Conservation (phyloP, 176 grass and related monocot species). For the Musa beccarii region DNA sequence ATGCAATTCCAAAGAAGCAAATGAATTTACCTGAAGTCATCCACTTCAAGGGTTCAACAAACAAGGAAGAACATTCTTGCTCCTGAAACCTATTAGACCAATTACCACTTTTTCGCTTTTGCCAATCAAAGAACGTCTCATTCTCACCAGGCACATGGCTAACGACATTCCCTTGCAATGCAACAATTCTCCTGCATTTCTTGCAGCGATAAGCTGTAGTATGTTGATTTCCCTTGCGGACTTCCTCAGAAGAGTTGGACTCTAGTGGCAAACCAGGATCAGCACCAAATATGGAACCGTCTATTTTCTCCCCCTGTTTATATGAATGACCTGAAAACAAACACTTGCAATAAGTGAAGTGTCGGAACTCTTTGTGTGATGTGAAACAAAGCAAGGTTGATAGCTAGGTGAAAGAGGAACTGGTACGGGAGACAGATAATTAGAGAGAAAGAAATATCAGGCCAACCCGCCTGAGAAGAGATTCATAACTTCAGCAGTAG, state of each 20-base stretch:
- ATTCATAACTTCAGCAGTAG: too few species aligned
- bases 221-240: constrained; percentile 12
- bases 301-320: constrained; percentile 62
- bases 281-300: constrained; percentile 52
- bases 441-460: too few species aligned
- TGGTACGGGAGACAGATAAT: too few species aligned
- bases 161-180: constrained; percentile 60
- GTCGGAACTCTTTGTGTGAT: too few species aligned
- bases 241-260: constrained; percentile 25
- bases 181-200: constrained; percentile 76
- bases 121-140: constrained; percentile 69
- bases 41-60: constrained; percentile 91
- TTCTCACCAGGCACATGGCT: constrained; percentile 60
- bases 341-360: too few species aligned
- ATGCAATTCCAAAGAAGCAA: background rate
- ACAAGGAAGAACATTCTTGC: constrained; percentile 72
- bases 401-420: too few species aligned
- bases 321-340: constrained; percentile 51
- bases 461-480: too few species aligned
- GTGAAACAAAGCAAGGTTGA: too few species aligned
- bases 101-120: constrained; percentile 36
- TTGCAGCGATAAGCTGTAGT: constrained; percentile 71
- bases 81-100: constrained; percentile 38
- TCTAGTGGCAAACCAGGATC: constrained; percentile 55
- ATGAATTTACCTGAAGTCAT: constrained; percentile 68